Percentiles rank a stretch among this genome's conserved stretches.
Conservation (phyloP, 768 basidiomycete genomes). For the Suillus luteus region DNA sequence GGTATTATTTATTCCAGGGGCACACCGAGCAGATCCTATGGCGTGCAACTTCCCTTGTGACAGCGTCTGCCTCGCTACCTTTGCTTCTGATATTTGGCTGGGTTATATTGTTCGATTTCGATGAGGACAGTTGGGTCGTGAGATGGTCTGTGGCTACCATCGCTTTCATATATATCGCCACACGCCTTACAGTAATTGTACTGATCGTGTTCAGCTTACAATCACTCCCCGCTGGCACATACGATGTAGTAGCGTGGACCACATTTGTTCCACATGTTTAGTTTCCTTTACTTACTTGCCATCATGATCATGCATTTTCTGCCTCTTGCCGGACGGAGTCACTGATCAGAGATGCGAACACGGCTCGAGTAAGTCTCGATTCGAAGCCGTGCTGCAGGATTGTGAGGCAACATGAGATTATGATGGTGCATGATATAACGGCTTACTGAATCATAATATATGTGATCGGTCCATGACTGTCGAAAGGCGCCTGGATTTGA, state of each 20-base stretch:
- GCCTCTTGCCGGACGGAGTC: too few species aligned
- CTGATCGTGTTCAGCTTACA: constrained; percentile 14
- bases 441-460: too few species aligned
- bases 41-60: background rate
- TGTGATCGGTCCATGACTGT: too few species aligned
- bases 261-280: constrained; percentile 14
- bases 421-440: too few species aligned
- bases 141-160: background rate
- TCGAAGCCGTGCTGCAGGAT: too few species aligned
- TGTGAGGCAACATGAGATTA: too few species aligned
- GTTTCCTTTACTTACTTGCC: background rate
- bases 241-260: constrained; percentile 22
- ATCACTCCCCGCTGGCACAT: constrained; percentile 16
- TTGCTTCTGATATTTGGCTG: background rate
- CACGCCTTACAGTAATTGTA: constrained; percentile 18
- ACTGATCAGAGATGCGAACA: too few species aligned
- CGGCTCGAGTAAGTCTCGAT: too few species aligned
- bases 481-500: too few species aligned
- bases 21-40: background rate
- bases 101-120: background rate
- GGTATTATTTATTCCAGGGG: background rate
- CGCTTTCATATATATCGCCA: constrained; percentile 13
- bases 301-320: background rate
- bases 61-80: background rate
- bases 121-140: background rate